These are phyloP conservation scores for Grigorovia transvaalensis DNA, from an alignment of 805 yeast genomes.

Conservation along the genomic window DNA sequence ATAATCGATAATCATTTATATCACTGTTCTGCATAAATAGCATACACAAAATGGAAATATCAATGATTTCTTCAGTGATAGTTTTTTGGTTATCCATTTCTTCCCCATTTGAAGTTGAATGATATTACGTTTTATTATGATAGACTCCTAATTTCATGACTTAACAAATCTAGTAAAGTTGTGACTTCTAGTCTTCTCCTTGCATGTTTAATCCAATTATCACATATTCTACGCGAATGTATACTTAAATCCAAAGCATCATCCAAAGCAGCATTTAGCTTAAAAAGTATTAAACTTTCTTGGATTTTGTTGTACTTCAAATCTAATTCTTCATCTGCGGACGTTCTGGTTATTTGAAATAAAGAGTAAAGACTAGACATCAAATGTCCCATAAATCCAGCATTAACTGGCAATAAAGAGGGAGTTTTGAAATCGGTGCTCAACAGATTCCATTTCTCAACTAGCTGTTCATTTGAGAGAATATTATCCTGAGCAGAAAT, in stretches of 20 bases:
- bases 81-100: no score
- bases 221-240: conserved; percentile 82
- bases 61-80: no score
- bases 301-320: conserved; percentile 63
- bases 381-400: conserved; percentile 88
- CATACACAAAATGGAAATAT: background rate
- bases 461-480: conserved; percentile 65
- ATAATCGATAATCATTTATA: no score
- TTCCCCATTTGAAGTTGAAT: no score
- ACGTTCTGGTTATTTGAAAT: conserved; percentile 58
- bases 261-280: conserved; percentile 81
- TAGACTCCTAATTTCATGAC: conserved; percentile 48
- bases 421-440: conserved; percentile 83
- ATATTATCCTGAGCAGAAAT: conserved; percentile 39
- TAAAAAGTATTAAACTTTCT: conserved; percentile 60
- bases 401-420: conserved; percentile 84
- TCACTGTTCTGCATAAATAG: background rate
- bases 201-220: conserved; percentile 85
- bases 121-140: conserved; percentile 9
- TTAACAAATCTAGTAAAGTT: conserved; percentile 60
- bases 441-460: conserved; percentile 68
- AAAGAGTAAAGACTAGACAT: conserved; percentile 70
- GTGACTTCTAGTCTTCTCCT: conserved; percentile 84
- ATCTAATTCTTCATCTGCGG: background rate
- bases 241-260: conserved; percentile 86